Evolutionary conservation across 1,284 basidiomycete genomes (phyloP).

Genomic region (Ceratobasidium sp.): DNA sequence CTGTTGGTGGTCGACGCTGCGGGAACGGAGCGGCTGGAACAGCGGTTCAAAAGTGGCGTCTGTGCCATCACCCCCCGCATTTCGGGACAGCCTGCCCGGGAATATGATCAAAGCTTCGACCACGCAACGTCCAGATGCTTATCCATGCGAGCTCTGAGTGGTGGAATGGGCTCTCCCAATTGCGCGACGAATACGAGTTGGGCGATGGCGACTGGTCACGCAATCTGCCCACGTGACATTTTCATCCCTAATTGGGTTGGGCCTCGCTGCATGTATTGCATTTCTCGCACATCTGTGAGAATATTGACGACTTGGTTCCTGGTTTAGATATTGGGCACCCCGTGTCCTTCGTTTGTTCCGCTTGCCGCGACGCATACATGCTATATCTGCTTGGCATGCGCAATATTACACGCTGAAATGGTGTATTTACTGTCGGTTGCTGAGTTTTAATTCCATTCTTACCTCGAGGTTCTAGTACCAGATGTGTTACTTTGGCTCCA

Average conservation of each 20-base stretch:
- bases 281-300: not conserved
- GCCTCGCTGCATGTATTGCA: not conserved
- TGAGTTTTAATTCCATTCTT: not conserved
- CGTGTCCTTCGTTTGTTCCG: not conserved
- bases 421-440: not conserved
- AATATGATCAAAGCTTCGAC: conserved; percentile 27
- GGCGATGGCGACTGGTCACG: conserved; percentile 34
- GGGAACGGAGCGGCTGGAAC: conserved; percentile 4
- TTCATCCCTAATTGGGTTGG: not conserved
- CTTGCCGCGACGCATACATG: not conserved
- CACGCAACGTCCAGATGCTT: conserved; percentile 2
- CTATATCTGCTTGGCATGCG: not conserved
- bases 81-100: not conserved
- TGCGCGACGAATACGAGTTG: conserved; percentile 27
- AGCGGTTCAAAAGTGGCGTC: conserved; percentile 4
- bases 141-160: conserved; percentile 12
- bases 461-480: not conserved
- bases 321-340: not conserved
- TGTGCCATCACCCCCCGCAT: conserved; percentile 4
- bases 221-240: conserved; percentile 26
- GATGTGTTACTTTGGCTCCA: not conserved
- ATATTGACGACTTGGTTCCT: not conserved
- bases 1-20: not conserved
- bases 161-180: conserved; percentile 24
- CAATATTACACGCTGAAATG: not conserved